Percentiles rank a stretch among this genome's conserved stretches.
Conservation (phyloP, 352 stramenopile genomes). For the Phytophthora pini region DNA sequence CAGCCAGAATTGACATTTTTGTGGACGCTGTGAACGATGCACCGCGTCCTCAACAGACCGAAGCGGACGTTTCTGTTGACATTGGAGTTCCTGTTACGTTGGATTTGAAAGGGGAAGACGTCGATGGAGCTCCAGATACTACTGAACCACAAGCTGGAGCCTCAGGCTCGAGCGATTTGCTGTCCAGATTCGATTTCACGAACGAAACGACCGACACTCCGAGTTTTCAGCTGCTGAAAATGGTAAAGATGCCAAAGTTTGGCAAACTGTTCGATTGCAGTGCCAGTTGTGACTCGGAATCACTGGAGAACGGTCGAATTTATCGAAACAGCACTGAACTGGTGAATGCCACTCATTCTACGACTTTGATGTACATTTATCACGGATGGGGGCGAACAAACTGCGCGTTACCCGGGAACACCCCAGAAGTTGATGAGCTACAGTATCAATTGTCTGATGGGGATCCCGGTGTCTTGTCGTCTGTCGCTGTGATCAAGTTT, state of each 20-base stretch:
- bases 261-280: conserved; percentile 68
- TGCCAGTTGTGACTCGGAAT: conserved; percentile 21
- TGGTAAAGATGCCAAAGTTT: conserved; percentile 53
- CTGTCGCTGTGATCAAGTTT: conserved; percentile 41
- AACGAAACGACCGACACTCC: conserved; percentile 4
- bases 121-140: conserved; percentile 31
- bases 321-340: conserved; percentile 22
- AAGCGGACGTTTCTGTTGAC: conserved; percentile 34
- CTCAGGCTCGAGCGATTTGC: conserved; percentile 9
- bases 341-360: conserved; percentile 46
- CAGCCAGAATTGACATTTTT: conserved; percentile 56
- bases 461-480: conserved; percentile 35
- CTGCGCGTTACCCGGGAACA: not conserved
- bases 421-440: conserved; percentile 46
- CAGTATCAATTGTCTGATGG: conserved; percentile 60
- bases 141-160: not conserved
- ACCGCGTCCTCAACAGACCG: conserved; percentile 28
- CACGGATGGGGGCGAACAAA: conserved; percentile 32
- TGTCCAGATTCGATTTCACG: conserved; percentile 28
- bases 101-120: conserved; percentile 48
- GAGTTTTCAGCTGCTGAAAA: conserved; percentile 40
- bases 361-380: conserved; percentile 60
- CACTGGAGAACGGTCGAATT: conserved; percentile 15
- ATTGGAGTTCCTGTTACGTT: conserved; percentile 32
- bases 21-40: conserved; percentile 59